Conservation (phyloP, 306 rosid genomes). For the Castanopsis chinensis region DNA sequence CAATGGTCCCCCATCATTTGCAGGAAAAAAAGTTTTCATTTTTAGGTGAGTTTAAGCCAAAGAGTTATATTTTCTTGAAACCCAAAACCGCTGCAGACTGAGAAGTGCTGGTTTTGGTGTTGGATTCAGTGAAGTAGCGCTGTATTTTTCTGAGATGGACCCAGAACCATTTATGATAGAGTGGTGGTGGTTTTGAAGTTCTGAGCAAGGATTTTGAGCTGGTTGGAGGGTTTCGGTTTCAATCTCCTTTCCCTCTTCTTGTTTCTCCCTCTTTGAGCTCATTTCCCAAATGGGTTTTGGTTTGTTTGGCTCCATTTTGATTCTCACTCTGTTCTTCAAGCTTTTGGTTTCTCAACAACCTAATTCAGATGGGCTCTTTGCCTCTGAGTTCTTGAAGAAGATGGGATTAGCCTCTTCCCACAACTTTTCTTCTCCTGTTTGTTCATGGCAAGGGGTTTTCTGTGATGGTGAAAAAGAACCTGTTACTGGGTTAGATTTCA, state of each 20-base stretch:
- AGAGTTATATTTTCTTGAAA: not conserved
- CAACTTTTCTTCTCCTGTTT: conserved; percentile 65
- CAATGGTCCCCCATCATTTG: not conserved
- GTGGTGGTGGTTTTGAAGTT: conserved; percentile 30
- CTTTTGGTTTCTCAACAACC: conserved; percentile 73
- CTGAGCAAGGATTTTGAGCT: conserved; percentile 24
- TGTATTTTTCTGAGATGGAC: conserved; percentile 24
- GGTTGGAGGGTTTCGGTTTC: conserved; percentile 31
- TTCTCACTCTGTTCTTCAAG: conserved; percentile 60
- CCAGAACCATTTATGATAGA: conserved; percentile 31
- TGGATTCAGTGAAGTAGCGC: conserved; percentile 29
- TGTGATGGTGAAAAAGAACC: conserved; percentile 55
- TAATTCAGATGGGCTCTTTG: conserved; percentile 74
- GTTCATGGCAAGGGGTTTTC: conserved; percentile 75
- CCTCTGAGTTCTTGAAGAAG: conserved; percentile 63
- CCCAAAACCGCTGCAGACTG: not conserved
- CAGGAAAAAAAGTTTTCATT: conserved; percentile 12
- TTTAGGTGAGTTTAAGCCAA: conserved; percentile 8
- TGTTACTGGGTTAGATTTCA: conserved; percentile 45
- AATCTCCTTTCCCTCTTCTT: conserved; percentile 4
- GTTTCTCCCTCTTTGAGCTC: conserved; percentile 21
- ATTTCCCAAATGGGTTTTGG: conserved; percentile 60
- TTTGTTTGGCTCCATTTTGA: conserved; percentile 53
- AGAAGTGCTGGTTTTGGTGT: not conserved
- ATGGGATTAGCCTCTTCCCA: conserved; percentile 48